A percentile compares a stretch with the other conserved stretches of the same genome.
Conservation (phyloP, 2,329 filamentous ascomycete genomes). For the Pyrenophora teres region DNA sequence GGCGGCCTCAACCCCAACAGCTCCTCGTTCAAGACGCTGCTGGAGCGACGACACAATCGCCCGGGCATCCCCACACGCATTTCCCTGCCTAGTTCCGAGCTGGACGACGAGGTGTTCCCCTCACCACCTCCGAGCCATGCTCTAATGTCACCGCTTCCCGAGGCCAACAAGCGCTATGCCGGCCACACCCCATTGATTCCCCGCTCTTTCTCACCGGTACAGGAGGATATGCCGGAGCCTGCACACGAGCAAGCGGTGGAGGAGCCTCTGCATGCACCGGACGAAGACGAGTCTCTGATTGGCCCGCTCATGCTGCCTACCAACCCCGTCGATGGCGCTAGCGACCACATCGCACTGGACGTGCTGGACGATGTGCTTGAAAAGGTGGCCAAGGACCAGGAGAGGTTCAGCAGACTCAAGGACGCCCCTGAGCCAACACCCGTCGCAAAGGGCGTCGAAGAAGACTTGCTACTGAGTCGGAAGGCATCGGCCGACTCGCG, state of each 20-base stretch:
- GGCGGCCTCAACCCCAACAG: conserved; percentile 6
- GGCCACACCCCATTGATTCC: conserved; percentile 45
- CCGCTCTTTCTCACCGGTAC: conserved; percentile 20
- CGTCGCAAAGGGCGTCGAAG: not conserved
- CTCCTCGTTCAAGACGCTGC: conserved; percentile 22
- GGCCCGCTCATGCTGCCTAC: conserved; percentile 42
- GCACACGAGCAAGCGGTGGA: too few species aligned
- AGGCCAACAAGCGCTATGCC: conserved; percentile 42
- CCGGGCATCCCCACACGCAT: conserved; percentile 31
- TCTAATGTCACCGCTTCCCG: conserved; percentile 40
- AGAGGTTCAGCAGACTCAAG: conserved; percentile 21
- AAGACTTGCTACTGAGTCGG: conserved; percentile 22
- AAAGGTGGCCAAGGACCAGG: conserved; percentile 31
- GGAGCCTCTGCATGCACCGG: conserved; percentile 6
- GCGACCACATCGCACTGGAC: conserved; percentile 36
- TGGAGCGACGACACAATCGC: conserved; percentile 31
- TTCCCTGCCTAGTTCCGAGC: conserved; percentile 25
- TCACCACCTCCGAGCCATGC: conserved; percentile 42
- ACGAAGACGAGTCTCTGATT: conserved; percentile 29
- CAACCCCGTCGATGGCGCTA: conserved; percentile 37
- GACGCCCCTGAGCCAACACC: conserved; percentile 16
- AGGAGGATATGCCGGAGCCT: conserved; percentile 12
- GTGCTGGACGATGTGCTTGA: conserved; percentile 35
- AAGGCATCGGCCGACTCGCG: conserved; percentile 26
- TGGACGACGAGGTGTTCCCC: conserved; percentile 32